Evolutionary conservation across 2,329 filamentous ascomycete species (phyloP).

Genomic region (Fusarium palustre): DNA sequence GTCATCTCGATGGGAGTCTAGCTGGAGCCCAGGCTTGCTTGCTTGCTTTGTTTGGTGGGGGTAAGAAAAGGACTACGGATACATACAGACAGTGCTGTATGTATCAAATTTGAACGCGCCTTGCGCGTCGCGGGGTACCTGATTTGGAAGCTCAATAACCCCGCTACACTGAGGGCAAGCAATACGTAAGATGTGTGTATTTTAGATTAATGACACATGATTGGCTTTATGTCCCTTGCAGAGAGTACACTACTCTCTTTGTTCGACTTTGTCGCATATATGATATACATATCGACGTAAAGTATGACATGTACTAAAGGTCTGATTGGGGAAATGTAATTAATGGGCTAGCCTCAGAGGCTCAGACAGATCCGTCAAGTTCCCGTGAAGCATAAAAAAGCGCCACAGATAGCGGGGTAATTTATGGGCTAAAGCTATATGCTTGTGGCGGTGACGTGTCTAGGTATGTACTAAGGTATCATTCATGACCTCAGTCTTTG

Average conservation of each 20-base stretch:
- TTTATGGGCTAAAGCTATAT: no score
- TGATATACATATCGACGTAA: neutral
- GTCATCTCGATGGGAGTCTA: constrained; percentile 31
- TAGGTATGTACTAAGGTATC: neutral
- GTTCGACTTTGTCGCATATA: neutral
- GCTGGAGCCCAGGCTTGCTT: neutral
- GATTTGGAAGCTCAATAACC: constrained; percentile 2
- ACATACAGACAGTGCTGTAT: neutral
- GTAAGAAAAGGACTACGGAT: neutral
- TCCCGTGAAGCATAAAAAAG: neutral
- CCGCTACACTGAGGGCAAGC: neutral
- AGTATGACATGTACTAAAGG: neutral
- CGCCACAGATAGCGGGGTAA: constrained; percentile 38
- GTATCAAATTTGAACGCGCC: constrained; percentile 17
- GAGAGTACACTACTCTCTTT: neutral
- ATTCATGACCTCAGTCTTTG: constrained; percentile 10
- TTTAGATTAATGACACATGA: neutral
- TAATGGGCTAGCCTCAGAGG: constrained; percentile 2
- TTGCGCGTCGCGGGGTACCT: constrained; percentile 33
- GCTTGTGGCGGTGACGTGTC: constrained; percentile 38
- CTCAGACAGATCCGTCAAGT: constrained; percentile 1
- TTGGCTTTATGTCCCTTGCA: constrained; percentile 20
- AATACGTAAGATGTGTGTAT: neutral
- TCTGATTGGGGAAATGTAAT: constrained; percentile 5
- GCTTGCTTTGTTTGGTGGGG: constrained; percentile 27